Percentiles rank a stretch among this genome's conserved stretches.
phyloP scores from a whole-genome alignment of 2,329 filamentous ascomycete species.

The Stemphylium beticola region DNA sequence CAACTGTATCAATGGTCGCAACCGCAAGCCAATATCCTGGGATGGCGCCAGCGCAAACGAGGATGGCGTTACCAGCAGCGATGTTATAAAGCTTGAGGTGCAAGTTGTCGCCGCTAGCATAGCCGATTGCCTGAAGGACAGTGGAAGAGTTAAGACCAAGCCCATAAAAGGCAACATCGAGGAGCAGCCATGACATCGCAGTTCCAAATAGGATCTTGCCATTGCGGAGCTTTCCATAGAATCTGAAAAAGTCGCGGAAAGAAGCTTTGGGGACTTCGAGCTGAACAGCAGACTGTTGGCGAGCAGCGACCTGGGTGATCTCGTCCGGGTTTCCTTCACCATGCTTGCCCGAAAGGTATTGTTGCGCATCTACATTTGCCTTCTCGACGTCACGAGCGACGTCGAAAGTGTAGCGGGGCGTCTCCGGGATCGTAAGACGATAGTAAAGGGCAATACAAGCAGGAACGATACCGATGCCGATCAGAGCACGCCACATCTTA shows the following conservation, averaged over 20 bases:
- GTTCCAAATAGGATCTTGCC: slow-evolving; percentile 77
- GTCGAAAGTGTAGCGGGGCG: slow-evolving; percentile 52
- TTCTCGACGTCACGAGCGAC: slow-evolving; percentile 49
- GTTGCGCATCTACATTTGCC: slow-evolving; percentile 73
- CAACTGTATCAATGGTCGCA: slow-evolving; percentile 69
- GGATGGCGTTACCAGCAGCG: slow-evolving; percentile 78
- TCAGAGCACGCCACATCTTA: slow-evolving; percentile 51
- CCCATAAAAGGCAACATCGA: slow-evolving; percentile 65
- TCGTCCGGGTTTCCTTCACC: slow-evolving; percentile 70
- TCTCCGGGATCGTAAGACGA: slow-evolving; percentile 52
- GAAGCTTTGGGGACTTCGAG: slow-evolving; percentile 73
- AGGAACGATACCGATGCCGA: slow-evolving; percentile 51
- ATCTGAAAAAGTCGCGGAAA: slow-evolving; percentile 71
- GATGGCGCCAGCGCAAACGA: slow-evolving; percentile 78
- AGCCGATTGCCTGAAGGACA: slow-evolving; percentile 75
- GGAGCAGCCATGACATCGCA: slow-evolving; percentile 72
- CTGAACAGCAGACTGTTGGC: slow-evolving; percentile 59
- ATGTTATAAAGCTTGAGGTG: slow-evolving; percentile 76
- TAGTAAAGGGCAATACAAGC: slow-evolving; percentile 51
- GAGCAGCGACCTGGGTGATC: slow-evolving; percentile 65
- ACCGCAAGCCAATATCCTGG: slow-evolving; percentile 74
- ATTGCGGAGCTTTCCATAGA: slow-evolving; percentile 76
- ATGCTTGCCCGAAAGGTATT: slow-evolving; percentile 73
- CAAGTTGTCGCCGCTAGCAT: slow-evolving; percentile 64
- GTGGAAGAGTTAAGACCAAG: slow-evolving; percentile 77